Percentiles rank a stretch among this genome's conserved stretches.
These are phyloP conservation scores for Batkoa obscura DNA, from an alignment of 371 early-diverging fungal genomes.

Conservation along the genomic window DNA sequence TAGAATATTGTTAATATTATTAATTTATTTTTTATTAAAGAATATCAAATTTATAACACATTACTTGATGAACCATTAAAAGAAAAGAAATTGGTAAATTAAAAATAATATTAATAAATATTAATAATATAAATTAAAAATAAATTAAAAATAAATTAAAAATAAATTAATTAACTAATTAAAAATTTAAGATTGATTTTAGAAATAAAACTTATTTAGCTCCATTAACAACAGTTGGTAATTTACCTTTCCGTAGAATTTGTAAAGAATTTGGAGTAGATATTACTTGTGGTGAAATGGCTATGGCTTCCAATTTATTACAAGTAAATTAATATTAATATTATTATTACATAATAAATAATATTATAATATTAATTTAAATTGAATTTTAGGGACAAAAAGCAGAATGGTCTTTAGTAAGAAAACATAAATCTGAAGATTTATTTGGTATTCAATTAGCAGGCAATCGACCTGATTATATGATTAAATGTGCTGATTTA, in stretches of 20 bases:
- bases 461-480: slow-evolving; percentile 38
- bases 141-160: neutral
- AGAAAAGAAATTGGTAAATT: slow-evolving; percentile 15
- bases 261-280: slow-evolving; percentile 89
- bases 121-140: too few species aligned
- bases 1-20: neutral
- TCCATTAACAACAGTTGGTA: slow-evolving; percentile 94
- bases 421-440: slow-evolving; percentile 72
- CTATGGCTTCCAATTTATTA: slow-evolving; percentile 48
- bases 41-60: slow-evolving; percentile 10
- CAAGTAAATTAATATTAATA: slow-evolving; percentile 10
- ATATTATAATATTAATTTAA: neutral
- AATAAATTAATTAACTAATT: neutral
- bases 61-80: slow-evolving; percentile 4
- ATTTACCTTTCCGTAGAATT: slow-evolving; percentile 86
- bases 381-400: slow-evolving; percentile 28
- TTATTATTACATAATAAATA: slow-evolving; percentile 21
- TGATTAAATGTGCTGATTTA: slow-evolving; percentile 45
- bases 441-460: slow-evolving; percentile 81
- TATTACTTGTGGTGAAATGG: slow-evolving; percentile 96
- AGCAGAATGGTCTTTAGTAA: slow-evolving; percentile 71
- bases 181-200: slow-evolving; percentile 41
- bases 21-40: neutral
- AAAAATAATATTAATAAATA: too few species aligned
- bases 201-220: slow-evolving; percentile 83